Conservation (phyloP, 2,329 filamentous ascomycete species). For the Paraconiothyrium brasiliense region DNA sequence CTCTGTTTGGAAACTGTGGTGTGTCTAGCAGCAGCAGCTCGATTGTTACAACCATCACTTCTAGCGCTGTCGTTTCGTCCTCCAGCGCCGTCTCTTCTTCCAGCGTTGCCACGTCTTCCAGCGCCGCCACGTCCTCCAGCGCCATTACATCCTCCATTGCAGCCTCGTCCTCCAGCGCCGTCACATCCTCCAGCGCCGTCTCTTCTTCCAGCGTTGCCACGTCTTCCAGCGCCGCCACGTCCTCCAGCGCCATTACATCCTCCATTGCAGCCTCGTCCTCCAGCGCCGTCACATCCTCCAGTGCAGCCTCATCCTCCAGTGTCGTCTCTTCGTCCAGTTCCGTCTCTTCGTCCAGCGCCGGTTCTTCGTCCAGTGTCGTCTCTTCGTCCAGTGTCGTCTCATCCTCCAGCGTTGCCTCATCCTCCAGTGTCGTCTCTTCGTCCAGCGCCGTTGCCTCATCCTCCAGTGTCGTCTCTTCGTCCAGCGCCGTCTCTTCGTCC, state of each 20-base stretch:
- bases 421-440: background rate
- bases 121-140: too few relatives aligned
- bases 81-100: background rate
- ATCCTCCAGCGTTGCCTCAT: background rate
- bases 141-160: too few relatives aligned
- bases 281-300: background rate
- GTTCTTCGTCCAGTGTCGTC: too few relatives aligned
- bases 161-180: too few relatives aligned
- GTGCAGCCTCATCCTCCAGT: background rate
- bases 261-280: too few relatives aligned
- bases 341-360: too few relatives aligned
- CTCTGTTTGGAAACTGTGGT: conserved; percentile 19
- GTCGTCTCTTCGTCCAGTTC: background rate
- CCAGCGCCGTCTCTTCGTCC: background rate
- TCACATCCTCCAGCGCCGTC: background rate
- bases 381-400: background rate
- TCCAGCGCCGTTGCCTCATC: too few relatives aligned
- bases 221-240: too few relatives aligned
- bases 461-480: background rate
- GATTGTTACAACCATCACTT: conserved; percentile 12
- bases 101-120: too few relatives aligned
- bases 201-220: background rate
- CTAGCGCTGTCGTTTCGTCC: background rate
- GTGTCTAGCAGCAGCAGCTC: conserved; percentile 12
- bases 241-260: too few relatives aligned